Conservation (phyloP, 83 land plant genomes). For the Larix sibirica region DNA sequence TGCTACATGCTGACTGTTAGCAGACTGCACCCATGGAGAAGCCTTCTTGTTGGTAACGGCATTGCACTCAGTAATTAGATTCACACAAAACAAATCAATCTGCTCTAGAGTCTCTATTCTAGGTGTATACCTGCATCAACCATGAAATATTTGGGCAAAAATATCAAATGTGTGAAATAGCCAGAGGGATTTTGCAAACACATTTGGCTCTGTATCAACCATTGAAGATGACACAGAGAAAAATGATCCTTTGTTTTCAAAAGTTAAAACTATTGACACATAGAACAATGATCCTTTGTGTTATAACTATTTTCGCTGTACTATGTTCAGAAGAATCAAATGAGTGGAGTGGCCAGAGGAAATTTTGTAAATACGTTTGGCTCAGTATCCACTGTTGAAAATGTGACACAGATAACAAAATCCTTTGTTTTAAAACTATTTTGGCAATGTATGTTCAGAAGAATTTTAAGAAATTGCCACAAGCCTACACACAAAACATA, state of each 20-base stretch:
- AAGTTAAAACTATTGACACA: too few relatives aligned
- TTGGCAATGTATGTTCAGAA: neutral
- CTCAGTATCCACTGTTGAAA: neutral
- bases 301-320: too few relatives aligned
- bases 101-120: conserved; percentile 77
- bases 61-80: conserved; percentile 81
- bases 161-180: neutral
- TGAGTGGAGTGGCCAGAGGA: too few relatives aligned
- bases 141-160: conserved; percentile 19
- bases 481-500: neutral
- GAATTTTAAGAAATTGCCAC: neutral
- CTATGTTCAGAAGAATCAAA: too few relatives aligned
- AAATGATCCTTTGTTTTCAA: too few relatives aligned
- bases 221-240: too few relatives aligned
- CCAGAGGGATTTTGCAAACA: neutral
- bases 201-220: neutral
- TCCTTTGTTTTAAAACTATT: neutral
- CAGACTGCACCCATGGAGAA: conserved; percentile 45
- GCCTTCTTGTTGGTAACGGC: conserved; percentile 35
- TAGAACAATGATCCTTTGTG: too few relatives aligned
- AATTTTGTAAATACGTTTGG: too few relatives aligned
- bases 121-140: conserved; percentile 77
- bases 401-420: neutral
- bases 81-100: conserved; percentile 92
- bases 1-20: conserved; percentile 34